phyloP scores from a whole-genome alignment of 1,284 basidiomycete species.

The Trametes versicolor region DNA sequence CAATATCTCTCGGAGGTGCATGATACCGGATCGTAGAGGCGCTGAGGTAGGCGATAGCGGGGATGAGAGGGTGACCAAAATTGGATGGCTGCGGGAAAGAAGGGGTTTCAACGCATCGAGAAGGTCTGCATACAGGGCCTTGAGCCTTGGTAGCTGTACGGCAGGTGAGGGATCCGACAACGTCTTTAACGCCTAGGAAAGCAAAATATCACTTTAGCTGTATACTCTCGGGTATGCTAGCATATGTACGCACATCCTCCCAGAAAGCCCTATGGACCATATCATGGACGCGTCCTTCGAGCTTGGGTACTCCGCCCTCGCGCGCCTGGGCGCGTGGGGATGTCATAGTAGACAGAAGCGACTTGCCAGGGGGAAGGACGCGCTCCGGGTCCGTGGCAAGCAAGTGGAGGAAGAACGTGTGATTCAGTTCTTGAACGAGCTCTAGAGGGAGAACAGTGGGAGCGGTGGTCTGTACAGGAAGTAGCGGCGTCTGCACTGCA shows the following conservation, averaged over 20 bases:
- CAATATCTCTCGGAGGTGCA: slow-evolving; percentile 61
- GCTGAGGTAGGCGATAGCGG: slow-evolving; percentile 73
- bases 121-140: slow-evolving; percentile 63
- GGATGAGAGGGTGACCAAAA: slow-evolving; percentile 59
- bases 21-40: slow-evolving; percentile 64
- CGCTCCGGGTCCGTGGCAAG: slow-evolving; percentile 66
- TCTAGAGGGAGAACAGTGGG: slow-evolving; percentile 57
- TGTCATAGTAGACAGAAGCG: slow-evolving; percentile 68
- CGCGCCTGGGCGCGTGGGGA: slow-evolving; percentile 45
- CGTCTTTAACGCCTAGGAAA: slow-evolving; percentile 50
- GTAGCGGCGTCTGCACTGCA: slow-evolving; percentile 38
- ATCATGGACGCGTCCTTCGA: slow-evolving; percentile 62
- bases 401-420: slow-evolving; percentile 69
- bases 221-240: too few species aligned
- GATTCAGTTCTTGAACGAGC: slow-evolving; percentile 61
- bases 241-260: slow-evolving; percentile 62
- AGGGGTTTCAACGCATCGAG: slow-evolving; percentile 59
- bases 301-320: slow-evolving; percentile 41
- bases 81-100: slow-evolving; percentile 59
- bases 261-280: slow-evolving; percentile 73
- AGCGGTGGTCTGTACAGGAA: slow-evolving; percentile 42
- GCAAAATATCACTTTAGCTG: background rate
- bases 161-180: slow-evolving; percentile 56
- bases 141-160: slow-evolving; percentile 59
- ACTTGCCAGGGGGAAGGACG: slow-evolving; percentile 74